phyloP scores from a whole-genome alignment of 495 filamentous ascomycete species.

The Penicillium verhagenii region DNA sequence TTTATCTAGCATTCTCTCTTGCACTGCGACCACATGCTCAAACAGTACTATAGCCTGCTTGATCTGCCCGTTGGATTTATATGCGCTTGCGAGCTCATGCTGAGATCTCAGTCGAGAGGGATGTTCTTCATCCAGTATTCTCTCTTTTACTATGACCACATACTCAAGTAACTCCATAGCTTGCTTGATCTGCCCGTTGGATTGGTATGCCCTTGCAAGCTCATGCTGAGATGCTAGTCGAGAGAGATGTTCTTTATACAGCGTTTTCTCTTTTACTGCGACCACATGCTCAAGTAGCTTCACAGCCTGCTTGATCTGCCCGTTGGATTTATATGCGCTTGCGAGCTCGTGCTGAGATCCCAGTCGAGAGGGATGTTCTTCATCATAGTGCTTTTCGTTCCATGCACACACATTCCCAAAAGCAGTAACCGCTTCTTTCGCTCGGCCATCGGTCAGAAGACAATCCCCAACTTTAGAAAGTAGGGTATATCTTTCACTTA shows the following conservation, averaged over 20 bases:
- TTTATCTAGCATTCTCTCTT: slow-evolving; percentile 15
- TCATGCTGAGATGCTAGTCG: slow-evolving; percentile 28
- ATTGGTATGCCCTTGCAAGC: slow-evolving; percentile 24
- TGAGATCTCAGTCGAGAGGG: slow-evolving; percentile 21
- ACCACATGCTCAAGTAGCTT: slow-evolving; percentile 33
- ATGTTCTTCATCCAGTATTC: slow-evolving; percentile 27
- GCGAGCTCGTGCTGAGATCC: slow-evolving; percentile 30
- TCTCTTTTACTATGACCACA: slow-evolving; percentile 24
- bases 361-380: slow-evolving; percentile 31
- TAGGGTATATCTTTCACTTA: slow-evolving; percentile 13
- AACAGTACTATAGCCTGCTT: slow-evolving; percentile 22
- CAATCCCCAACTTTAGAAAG: slow-evolving; percentile 15
- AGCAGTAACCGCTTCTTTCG: slow-evolving; percentile 27
- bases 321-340: slow-evolving; percentile 20
- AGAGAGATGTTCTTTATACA: slow-evolving; percentile 23
- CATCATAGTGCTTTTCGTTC: slow-evolving; percentile 8
- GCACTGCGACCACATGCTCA: slow-evolving; percentile 34
- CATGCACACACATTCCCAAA: slow-evolving; percentile 22
- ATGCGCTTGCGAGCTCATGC: slow-evolving; percentile 31
- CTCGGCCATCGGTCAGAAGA: slow-evolving; percentile 18
- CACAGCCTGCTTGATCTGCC: slow-evolving; percentile 31
- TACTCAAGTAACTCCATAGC: slow-evolving; percentile 33
- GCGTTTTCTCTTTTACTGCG: slow-evolving; percentile 16
- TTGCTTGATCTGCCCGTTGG: slow-evolving; percentile 27
- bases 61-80: slow-evolving; percentile 22